Percentiles rank a stretch among this genome's conserved stretches.
Evolutionary conservation across 176 grass and related monocot species (phyloP).

Genomic region (Panicum miliaceum): DNA sequence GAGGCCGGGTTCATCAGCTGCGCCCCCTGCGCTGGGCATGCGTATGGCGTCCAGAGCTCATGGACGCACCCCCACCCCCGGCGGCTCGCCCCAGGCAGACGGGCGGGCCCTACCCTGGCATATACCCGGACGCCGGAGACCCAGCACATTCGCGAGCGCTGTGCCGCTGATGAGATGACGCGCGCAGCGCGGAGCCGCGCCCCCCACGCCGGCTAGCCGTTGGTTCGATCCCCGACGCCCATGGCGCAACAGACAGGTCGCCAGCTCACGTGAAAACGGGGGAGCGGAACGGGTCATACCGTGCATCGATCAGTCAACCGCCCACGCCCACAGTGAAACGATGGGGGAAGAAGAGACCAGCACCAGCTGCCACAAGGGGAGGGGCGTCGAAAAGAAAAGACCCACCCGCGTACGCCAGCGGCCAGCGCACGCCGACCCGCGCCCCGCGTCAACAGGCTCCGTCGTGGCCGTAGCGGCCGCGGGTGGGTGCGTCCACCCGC

Average conservation of each 20-base stretch:
- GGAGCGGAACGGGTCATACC: neutral
- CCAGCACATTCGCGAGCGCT: neutral
- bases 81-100: too few species aligned
- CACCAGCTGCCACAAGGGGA: neutral
- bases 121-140: too few species aligned
- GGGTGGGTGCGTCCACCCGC: constrained; percentile 3
- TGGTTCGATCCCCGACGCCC: too few species aligned
- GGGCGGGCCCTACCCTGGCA: neutral
- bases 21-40: neutral
- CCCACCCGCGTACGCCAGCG: neutral
- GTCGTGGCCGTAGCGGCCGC: neutral
- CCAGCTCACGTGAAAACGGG: constrained; percentile 1
- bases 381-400: neutral
- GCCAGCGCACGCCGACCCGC: neutral
- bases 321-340: neutral
- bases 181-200: neutral
- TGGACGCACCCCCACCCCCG: too few species aligned
- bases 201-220: too few species aligned
- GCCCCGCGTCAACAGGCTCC: neutral
- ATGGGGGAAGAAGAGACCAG: neutral
- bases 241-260: too few species aligned
- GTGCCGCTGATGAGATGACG: neutral
- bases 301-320: neutral
- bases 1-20: neutral
- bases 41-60: neutral